A percentile compares a stretch with the other conserved stretches of the same genome.
Evolutionary conservation across 345 rosid genomes (phyloP).

Genomic region (Orychophragmus violaceus): DNA sequence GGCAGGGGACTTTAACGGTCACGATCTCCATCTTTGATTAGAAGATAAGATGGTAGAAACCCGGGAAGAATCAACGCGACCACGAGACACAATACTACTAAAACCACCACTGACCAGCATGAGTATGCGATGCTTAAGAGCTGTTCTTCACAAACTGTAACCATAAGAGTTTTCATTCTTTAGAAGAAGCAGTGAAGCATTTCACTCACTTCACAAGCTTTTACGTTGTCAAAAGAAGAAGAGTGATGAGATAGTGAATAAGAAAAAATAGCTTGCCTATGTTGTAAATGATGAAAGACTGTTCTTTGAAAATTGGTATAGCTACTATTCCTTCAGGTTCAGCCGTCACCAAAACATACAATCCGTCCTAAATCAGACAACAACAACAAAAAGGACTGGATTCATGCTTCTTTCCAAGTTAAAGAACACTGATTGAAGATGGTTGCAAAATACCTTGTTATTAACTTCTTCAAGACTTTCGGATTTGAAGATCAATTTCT

Average conservation of each 20-base stretch:
- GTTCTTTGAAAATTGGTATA: constrained; percentile 47
- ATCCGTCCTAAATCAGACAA: constrained; percentile 39
- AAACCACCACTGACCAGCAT: constrained; percentile 63
- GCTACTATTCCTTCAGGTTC: constrained; percentile 88
- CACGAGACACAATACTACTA: constrained; percentile 54
- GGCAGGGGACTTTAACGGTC: constrained; percentile 8
- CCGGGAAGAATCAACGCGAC: constrained; percentile 48
- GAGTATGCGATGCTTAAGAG: constrained; percentile 63
- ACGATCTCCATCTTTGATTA: constrained; percentile 34
- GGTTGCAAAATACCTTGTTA: constrained; percentile 38
- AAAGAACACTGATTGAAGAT: not conserved
- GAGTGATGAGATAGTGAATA: not conserved
- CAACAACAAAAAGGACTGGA: not conserved
- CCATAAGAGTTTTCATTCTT: not conserved
- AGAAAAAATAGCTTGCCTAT: constrained; percentile 43
- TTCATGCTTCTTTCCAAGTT: not conserved
- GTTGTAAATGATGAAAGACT: constrained; percentile 54
- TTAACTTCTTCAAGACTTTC: constrained; percentile 27
- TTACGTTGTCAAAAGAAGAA: not conserved
- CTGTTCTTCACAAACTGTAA: constrained; percentile 79
- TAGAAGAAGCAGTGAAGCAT: not conserved
- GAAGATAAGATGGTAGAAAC: constrained; percentile 49
- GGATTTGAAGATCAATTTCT: constrained; percentile 55
- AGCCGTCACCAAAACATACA: constrained; percentile 53
- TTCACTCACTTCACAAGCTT: not conserved